Evolutionary conservation across 2,329 filamentous ascomycete species (phyloP), one percentile per base, ranked within the genome.

Genomic region (Phaeosphaeria sp.): DNA sequence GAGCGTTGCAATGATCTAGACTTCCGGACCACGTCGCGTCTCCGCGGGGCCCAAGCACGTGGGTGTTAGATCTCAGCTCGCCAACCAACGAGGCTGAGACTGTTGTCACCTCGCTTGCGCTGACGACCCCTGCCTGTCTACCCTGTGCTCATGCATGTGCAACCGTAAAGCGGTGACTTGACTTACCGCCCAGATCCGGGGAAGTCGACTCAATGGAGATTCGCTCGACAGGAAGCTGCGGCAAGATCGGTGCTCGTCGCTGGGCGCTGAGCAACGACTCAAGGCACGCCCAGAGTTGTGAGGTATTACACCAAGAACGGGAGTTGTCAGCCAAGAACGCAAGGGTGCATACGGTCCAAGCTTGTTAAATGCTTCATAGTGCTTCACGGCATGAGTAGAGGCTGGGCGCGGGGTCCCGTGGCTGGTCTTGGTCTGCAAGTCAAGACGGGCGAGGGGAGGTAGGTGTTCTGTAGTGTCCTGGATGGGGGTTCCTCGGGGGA

Each of bases 351-450:
- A 30, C 6, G 51, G 45, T 24, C 49, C 50, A 59, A 56, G 53
- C 44, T 44, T 27, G 44, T 24, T 51, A 24, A 47, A 47, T 47
- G 44, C 54, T 60, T 49, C 51, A 57, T 20, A 52, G 51, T 57
- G 55, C 51, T 57, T 60, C 57, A 57, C 56, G n/a, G 40, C 57
- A 56, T 56, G 42, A 43, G 20, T 8, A 21, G n/a, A 27, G 30
- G 27, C 51, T 53, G 30, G 51, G 51, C 51, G 27, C 20, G 40
- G 15, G 45, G n/a, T 6, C 24, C 15, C 44, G 22, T 22, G 27
- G 44, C 36, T 43, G 25, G 43, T 17, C 30, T 15, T 13, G 8
- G 30, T 36, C 30, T 11, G 25, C 25, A 27, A 27, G 25, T 27
- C 5, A 27, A 8, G 25, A 27, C 25, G 25, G 25, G 25, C 25